Base-by-base conservation (phyloP, 2,329 filamentous ascomycete genomes). In the Calonectria leucothoes region DNA sequence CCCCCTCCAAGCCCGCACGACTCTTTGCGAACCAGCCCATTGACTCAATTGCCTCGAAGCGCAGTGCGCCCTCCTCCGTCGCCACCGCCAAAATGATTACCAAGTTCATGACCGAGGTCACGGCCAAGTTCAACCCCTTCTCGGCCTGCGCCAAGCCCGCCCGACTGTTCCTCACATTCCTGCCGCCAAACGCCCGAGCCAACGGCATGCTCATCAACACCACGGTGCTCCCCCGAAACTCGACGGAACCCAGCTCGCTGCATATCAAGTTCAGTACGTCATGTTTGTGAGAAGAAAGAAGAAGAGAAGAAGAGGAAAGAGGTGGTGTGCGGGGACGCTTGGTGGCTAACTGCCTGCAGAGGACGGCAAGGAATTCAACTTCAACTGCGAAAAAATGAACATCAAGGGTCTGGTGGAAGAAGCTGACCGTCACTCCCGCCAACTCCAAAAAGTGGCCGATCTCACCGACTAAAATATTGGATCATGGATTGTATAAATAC, bases 81-180 rank as follows among this genome's bases (percentile, higher is more conserved):
- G 61, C 73, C 82, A 88, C 66, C 75, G 61, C 73, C 82, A 88
- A 84, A 66, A 97, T 97, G 95, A 94, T 97, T 74, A 96, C 94
- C 73, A 92, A 93, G 83, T 97, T 95, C 88, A 91, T 97, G 84
- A 96, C 95, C 84, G 92, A 95, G 83, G 92, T 98, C 81, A 92
- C 90, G 81, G 93, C 95, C 77, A 92, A 92, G 83, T 98, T 98
- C 92, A 98, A 98, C 86, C 96, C 97, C 48, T 98, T 98, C 90
- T 94, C 92, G 33, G 86, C 90, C 29, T 89, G 90, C 83, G 93
- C 95, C 75, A 95, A 95, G 82, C 93, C 96, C 29, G 96, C 95
- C 48, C 93, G 97, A 52, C 89, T 98, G 66, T 97, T 98, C 85
- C 94, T 98, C 78, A 93, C 94, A 37, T 90, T 94, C 76, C 91